Conservation (phyloP, 1,139 yeast genomes). For the Pichia sp. region DNA sequence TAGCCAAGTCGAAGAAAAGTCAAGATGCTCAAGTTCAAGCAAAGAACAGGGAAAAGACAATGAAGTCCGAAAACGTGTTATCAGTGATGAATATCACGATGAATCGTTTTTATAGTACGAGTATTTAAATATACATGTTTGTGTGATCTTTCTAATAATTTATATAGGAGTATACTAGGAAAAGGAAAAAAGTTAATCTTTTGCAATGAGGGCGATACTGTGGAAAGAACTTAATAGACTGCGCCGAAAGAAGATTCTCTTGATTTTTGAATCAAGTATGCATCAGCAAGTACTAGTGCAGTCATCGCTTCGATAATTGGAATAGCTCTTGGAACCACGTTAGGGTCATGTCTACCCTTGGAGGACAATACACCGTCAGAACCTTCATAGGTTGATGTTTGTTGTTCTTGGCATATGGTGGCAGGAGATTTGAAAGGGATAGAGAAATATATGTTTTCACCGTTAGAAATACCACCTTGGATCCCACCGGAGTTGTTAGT, state of each 20-base stretch:
- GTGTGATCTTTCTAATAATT: neutral
- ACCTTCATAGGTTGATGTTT: constrained; percentile 85
- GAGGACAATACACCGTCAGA: constrained; percentile 84
- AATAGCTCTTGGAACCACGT: constrained; percentile 96
- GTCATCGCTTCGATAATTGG: constrained; percentile 99
- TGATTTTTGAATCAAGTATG: constrained; percentile 76
- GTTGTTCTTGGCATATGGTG: constrained; percentile 89
- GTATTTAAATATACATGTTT: neutral
- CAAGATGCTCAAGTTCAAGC: constrained; percentile 16
- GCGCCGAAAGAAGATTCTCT: constrained; percentile 52
- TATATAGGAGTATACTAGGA: neutral
- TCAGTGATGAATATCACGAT: constrained; percentile 12
- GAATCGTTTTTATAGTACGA: neutral
- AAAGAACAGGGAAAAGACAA: constrained; percentile 10
- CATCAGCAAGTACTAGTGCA: constrained; percentile 86
- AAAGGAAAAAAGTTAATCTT: neutral
- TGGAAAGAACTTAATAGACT: constrained; percentile 21
- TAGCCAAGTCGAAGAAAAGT: neutral
- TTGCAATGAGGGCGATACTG: too few species aligned
- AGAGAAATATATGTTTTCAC: constrained; percentile 88
- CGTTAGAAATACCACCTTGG: constrained; percentile 97
- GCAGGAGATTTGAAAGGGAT: constrained; percentile 99
- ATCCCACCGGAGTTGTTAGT: constrained; percentile 96
- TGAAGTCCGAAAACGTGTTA: constrained; percentile 12
- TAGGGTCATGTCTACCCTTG: constrained; percentile 97